Percentiles rank a stretch among this genome's conserved stretches.
These are phyloP conservation scores for Farysia itapuensis DNA, from an alignment of 1,284 basidiomycete species.

Conservation along the genomic window DNA sequence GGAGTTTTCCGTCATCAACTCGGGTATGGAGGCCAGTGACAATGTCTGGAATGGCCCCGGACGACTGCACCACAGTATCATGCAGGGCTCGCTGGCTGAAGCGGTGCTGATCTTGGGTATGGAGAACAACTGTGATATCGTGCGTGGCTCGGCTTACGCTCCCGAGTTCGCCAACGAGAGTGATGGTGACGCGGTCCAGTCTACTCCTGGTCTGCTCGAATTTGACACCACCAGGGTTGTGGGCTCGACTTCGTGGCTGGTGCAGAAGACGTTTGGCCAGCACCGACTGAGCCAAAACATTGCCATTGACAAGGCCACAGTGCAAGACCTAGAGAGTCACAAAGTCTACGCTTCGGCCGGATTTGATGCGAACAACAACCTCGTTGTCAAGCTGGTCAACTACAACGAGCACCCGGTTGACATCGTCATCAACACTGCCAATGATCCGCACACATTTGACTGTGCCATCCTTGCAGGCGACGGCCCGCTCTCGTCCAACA, in stretches of 20 bases:
- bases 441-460: background rate
- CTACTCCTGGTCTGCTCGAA: conserved; percentile 70
- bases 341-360: conserved; percentile 30
- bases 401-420: conserved; percentile 10
- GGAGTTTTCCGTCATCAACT: conserved; percentile 71
- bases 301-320: conserved; percentile 13
- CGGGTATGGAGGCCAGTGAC: conserved; percentile 59
- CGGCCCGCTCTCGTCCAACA: conserved; percentile 29
- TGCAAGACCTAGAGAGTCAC: conserved; percentile 15
- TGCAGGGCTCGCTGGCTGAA: conserved; percentile 65
- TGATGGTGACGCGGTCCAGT: conserved; percentile 60
- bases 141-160: conserved; percentile 72
- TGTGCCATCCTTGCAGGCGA: conserved; percentile 16
- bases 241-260: conserved; percentile 69
- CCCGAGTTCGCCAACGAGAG: conserved; percentile 64
- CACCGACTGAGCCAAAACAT: conserved; percentile 32
- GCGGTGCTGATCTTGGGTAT: conserved; percentile 75
- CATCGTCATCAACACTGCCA: conserved; percentile 8
- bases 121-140: conserved; percentile 67
- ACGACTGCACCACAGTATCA: conserved; percentile 67
- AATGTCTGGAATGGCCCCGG: conserved; percentile 67
- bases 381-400: conserved; percentile 41
- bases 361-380: conserved; percentile 5
- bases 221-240: conserved; percentile 62
- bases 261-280: conserved; percentile 64